Conservation (phyloP, 306 rosid genomes). For the Glycyrrhiza uralensis region DNA sequence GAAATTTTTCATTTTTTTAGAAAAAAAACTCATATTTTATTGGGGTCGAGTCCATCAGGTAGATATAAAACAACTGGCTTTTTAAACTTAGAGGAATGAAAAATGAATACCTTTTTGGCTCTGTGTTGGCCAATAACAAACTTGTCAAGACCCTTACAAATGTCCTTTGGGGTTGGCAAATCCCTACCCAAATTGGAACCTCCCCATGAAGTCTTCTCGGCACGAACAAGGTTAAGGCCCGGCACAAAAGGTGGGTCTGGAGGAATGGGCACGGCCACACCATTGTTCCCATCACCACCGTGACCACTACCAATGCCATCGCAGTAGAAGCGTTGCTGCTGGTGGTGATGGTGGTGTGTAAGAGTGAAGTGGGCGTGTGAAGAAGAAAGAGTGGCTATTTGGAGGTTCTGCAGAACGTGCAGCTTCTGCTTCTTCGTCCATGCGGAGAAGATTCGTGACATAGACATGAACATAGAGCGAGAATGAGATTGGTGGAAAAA, state of each 20-base stretch:
- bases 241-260: constrained; percentile 71
- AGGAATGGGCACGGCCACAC: constrained; percentile 58
- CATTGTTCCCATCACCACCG: constrained; percentile 11
- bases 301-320: constrained; percentile 14
- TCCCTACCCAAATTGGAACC: constrained; percentile 91
- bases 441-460: constrained; percentile 43
- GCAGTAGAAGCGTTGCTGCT: constrained; percentile 59
- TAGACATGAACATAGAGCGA: too few relatives aligned
- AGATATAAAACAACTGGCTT: too few relatives aligned
- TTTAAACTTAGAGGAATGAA: too few relatives aligned
- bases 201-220: constrained; percentile 73
- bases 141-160: constrained; percentile 86
- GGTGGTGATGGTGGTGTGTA: constrained; percentile 12
- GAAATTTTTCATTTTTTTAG: too few relatives aligned
- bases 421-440: constrained; percentile 43
- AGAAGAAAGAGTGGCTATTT: constrained; percentile 6
- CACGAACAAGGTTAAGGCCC: constrained; percentile 51
- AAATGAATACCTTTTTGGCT: constrained; percentile 97
- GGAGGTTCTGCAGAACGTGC: constrained; percentile 16
- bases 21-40: too few relatives aligned
- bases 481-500: neutral
- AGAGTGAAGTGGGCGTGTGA: neutral
- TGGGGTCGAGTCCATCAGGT: too few relatives aligned
- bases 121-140: constrained; percentile 91
- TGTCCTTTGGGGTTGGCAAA: constrained; percentile 90